These are phyloP conservation scores for Phytopythium litorale DNA, from an alignment of 352 stramenopile genomes.

Conservation along the genomic window DNA sequence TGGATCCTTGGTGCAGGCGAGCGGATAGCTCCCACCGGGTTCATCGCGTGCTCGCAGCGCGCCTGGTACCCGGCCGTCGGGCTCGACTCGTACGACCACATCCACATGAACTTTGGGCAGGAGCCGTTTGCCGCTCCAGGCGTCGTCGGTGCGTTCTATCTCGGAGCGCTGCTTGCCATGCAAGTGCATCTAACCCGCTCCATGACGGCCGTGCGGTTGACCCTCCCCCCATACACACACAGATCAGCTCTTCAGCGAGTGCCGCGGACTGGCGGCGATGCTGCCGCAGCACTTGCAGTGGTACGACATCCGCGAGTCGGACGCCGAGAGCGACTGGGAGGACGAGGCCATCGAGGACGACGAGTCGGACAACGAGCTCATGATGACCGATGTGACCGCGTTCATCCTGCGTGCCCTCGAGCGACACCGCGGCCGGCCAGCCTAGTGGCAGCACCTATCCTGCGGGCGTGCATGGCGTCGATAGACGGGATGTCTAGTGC, in stretches of 20 bases:
- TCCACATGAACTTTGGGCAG: constrained; percentile 86
- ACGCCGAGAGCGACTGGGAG: constrained; percentile 21
- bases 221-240: background rate
- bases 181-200: background rate
- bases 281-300: constrained; percentile 42
- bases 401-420: constrained; percentile 9
- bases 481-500: no score
- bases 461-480: no score
- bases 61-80: constrained; percentile 81
- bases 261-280: constrained; percentile 16
- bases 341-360: constrained; percentile 15
- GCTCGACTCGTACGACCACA: constrained; percentile 70
- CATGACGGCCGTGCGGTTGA: background rate
- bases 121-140: constrained; percentile 52
- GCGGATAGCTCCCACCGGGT: constrained; percentile 10
- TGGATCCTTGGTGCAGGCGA: background rate
- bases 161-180: background rate
- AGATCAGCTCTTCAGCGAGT: constrained; percentile 28
- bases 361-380: constrained; percentile 10
- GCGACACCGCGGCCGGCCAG: background rate
- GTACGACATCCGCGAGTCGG: constrained; percentile 50
- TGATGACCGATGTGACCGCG: constrained; percentile 7
- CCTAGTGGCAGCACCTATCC: background rate
- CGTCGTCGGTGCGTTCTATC: constrained; percentile 24
- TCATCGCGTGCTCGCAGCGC: constrained; percentile 42